A percentile compares a stretch with the other conserved stretches of the same genome.
These are phyloP conservation scores for Blepharisma japonicum DNA, from an alignment of 73 alveolate species.

Conservation along the genomic window DNA sequence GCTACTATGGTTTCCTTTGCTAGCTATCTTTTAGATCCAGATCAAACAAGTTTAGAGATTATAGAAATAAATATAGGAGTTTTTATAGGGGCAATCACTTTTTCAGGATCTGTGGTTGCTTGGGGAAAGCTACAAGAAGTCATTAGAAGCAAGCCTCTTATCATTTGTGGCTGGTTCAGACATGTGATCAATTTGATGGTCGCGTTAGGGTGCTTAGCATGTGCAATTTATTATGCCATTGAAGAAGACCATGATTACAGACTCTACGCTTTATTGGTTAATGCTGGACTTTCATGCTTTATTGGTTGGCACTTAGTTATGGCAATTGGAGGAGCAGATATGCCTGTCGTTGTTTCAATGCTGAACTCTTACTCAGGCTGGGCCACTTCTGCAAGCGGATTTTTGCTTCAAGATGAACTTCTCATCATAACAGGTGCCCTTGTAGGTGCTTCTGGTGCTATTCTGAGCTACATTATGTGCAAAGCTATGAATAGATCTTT, in stretches of 20 bases:
- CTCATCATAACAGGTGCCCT: constrained; percentile 74
- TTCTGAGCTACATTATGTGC: constrained; percentile 80
- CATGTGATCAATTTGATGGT: constrained; percentile 6
- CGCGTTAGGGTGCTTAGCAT: neutral
- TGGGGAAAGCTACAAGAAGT: constrained; percentile 56
- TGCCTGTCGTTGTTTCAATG: constrained; percentile 87
- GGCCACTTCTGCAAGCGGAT: constrained; percentile 77
- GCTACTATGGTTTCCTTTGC: constrained; percentile 41
- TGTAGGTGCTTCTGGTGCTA: constrained; percentile 78
- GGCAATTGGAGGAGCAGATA: constrained; percentile 89
- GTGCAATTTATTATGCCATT: neutral
- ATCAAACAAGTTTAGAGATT: neutral
- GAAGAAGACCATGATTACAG: neutral
- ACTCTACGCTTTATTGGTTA: neutral
- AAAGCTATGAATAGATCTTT: constrained; percentile 76
- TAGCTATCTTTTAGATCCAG: constrained; percentile 34
- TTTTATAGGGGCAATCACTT: constrained; percentile 53
- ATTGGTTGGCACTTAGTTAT: constrained; percentile 41
- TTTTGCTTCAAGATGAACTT: constrained; percentile 59
- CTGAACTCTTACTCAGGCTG: constrained; percentile 75
- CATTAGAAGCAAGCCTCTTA: constrained; percentile 22
- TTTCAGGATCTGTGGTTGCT: constrained; percentile 68
- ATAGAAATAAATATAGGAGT: constrained; percentile 25
- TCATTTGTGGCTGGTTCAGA: constrained; percentile 26
- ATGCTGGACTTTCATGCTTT: constrained; percentile 1